These are phyloP conservation scores for Eucalyptus pauciflora DNA, from an alignment of 345 rosid genomes.

Conservation along the genomic window DNA sequence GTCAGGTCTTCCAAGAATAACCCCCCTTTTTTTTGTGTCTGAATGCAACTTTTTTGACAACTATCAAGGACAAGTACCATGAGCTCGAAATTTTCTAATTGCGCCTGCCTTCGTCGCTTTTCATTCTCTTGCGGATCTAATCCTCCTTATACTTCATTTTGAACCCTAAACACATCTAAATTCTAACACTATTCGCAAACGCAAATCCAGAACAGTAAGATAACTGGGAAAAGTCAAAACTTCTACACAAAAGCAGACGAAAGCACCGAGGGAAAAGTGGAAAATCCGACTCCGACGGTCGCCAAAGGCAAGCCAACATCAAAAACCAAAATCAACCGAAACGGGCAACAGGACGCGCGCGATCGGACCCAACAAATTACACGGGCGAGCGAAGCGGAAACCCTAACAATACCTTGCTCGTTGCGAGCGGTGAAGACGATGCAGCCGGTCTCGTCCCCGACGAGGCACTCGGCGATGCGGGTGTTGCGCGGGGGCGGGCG, in stretches of 20 bases:
- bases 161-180: not conserved
- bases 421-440: slow-evolving; percentile 68
- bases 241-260: not conserved
- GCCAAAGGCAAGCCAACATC: not conserved
- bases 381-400: not conserved
- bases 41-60: not conserved
- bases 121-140: not conserved
- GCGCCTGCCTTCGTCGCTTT: not conserved
- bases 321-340: not conserved
- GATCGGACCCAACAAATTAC: not conserved
- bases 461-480: slow-evolving; percentile 57
- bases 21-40: not conserved
- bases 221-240: not conserved
- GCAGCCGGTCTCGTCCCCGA: slow-evolving; percentile 65
- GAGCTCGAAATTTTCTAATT: not conserved
- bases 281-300: not conserved
- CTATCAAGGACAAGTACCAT: not conserved
- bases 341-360: not conserved
- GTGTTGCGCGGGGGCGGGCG: slow-evolving; percentile 29
- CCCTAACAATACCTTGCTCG: slow-evolving; percentile 42
- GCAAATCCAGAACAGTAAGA: not conserved
- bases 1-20: not conserved
- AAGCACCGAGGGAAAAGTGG: not conserved
- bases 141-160: not conserved
- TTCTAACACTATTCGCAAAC: not conserved